Evolutionary conservation across 2,329 filamentous ascomycete genomes (phyloP).

Genomic region (Phaeosphaeria sp.): DNA sequence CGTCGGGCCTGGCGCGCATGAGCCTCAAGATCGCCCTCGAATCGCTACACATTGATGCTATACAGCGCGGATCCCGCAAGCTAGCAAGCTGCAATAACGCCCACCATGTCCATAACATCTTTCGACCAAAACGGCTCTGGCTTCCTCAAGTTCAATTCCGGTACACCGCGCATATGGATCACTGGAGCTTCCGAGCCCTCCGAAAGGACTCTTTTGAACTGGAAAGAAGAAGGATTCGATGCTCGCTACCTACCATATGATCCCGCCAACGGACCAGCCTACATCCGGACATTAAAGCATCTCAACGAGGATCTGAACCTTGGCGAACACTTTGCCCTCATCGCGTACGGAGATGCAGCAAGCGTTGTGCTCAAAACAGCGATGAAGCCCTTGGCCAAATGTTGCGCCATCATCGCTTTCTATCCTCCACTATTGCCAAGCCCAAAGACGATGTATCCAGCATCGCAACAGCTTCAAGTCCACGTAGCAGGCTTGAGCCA

Average conservation of each 20-base stretch:
- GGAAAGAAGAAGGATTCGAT: constrained; percentile 53
- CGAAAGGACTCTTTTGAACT: constrained; percentile 45
- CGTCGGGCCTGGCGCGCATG: not conserved
- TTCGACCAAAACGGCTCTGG: constrained; percentile 33
- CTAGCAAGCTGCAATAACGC: not conserved
- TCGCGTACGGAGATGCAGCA: constrained; percentile 52
- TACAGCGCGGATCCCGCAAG: not conserved
- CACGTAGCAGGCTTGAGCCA: constrained; percentile 51
- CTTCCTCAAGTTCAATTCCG: constrained; percentile 48
- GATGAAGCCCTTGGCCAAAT: constrained; percentile 50
- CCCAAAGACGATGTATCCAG: constrained; percentile 48
- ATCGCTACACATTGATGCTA: not conserved
- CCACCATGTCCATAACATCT: constrained; percentile 35
- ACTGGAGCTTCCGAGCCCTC: constrained; percentile 49
- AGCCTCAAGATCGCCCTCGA: not conserved
- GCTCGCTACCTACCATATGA: constrained; percentile 47
- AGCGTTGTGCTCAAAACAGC: constrained; percentile 47
- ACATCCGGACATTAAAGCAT: constrained; percentile 40
- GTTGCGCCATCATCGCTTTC: constrained; percentile 51
- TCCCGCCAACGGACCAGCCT: constrained; percentile 33
- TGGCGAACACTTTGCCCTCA: constrained; percentile 44
- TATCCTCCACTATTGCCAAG: constrained; percentile 50
- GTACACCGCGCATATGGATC: constrained; percentile 48
- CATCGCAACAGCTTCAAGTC: constrained; percentile 45
- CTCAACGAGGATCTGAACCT: constrained; percentile 50